A percentile compares a stretch with the other conserved stretches of the same genome.
These are phyloP conservation scores for Paxillus ammoniavirescens DNA, from an alignment of 768 basidiomycete genomes.

Conservation along the genomic window DNA sequence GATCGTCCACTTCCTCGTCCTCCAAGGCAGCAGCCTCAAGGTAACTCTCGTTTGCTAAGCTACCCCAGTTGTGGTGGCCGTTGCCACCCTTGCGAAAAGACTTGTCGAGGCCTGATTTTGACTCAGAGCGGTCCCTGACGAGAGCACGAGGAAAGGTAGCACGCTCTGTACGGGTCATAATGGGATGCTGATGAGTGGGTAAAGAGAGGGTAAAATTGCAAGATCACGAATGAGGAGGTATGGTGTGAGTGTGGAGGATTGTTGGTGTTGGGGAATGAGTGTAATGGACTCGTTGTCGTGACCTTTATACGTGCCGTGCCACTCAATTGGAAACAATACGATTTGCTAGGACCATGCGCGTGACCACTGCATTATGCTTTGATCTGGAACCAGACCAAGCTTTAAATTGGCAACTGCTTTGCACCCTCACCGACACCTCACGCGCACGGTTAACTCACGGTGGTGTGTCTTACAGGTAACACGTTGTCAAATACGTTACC, in stretches of 20 bases:
- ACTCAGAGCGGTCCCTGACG: conserved; percentile 74
- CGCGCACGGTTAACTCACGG: not conserved
- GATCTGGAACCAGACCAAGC: not conserved
- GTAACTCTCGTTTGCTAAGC: conserved; percentile 57
- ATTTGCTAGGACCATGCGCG: not conserved
- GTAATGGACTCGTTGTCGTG: not conserved
- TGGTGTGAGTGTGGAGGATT: not conserved
- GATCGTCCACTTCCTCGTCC: conserved; percentile 51
- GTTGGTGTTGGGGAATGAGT: not conserved
- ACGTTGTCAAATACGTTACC: conserved; percentile 4
- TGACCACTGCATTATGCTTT: not conserved
- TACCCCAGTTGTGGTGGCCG: conserved; percentile 87
- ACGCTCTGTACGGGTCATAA: conserved; percentile 82
- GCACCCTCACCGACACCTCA: not conserved
- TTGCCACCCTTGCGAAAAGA: conserved; percentile 75
- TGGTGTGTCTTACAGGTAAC: not conserved
- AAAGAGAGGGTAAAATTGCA: not conserved
- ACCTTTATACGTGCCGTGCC: conserved; percentile 20
- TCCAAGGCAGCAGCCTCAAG: conserved; percentile 56
- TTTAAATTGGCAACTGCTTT: not conserved
- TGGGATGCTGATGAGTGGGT: conserved; percentile 13
- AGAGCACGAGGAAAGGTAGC: conserved; percentile 69
- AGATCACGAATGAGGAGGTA: not conserved
- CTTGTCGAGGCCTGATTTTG: conserved; percentile 72
- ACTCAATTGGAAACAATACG: conserved; percentile 4